Evolutionary conservation across 169 alveolate genomes (phyloP).

Genomic region (Plasmodium malariae): DNA sequence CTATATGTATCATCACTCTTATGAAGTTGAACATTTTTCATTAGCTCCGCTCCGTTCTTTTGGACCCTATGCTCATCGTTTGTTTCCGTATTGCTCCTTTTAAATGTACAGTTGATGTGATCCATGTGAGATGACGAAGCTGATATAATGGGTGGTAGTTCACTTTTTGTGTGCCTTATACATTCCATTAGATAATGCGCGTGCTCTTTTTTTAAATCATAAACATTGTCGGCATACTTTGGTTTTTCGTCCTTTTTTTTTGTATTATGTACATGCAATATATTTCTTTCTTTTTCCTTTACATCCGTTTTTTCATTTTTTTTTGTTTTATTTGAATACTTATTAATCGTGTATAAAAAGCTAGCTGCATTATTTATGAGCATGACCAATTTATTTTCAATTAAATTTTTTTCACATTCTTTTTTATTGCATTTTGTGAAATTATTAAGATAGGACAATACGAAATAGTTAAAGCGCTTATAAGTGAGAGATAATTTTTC

Average conservation of each 20-base stretch:
- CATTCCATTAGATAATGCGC: neutral
- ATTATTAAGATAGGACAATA: conserved; percentile 18
- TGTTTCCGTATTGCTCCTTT: neutral
- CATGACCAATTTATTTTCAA: conserved; percentile 1
- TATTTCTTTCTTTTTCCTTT: neutral
- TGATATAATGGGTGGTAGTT: too few relatives aligned
- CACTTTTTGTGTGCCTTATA: neutral
- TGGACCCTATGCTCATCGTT: neutral
- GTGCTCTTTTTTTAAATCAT: neutral
- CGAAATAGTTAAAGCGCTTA: conserved; percentile 9
- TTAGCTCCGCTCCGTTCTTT: neutral
- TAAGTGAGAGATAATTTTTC: neutral
- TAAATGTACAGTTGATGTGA: neutral
- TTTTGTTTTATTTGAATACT: neutral
- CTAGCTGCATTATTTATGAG: conserved; percentile 17
- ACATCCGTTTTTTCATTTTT: neutral
- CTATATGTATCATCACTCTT: neutral
- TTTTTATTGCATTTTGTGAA: neutral
- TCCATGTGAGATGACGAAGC: too few relatives aligned
- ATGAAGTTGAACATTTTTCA: neutral
- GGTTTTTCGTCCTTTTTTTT: neutral
- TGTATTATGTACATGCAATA: neutral
- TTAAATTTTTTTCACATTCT: too few relatives aligned
- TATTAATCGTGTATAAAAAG: conserved; percentile 40
- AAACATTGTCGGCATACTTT: too few relatives aligned